Evolutionary conservation across 352 stramenopile genomes (phyloP).

Genomic region (Pythium scleroteichum): DNA sequence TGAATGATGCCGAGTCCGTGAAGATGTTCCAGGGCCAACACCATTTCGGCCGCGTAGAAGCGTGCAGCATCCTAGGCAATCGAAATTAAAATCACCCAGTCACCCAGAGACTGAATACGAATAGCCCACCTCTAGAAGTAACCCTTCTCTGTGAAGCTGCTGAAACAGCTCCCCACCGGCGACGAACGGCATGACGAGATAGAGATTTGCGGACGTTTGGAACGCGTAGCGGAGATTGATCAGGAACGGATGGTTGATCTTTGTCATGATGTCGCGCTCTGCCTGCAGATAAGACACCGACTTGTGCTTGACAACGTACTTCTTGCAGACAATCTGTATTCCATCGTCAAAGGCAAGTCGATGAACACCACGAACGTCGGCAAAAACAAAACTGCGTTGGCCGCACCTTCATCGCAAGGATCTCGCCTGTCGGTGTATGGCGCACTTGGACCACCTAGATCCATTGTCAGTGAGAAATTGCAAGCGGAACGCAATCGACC

Average conservation of each 20-base stretch:
- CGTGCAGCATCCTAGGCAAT: conserved; percentile 50
- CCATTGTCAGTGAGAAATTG: background rate
- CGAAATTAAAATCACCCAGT: background rate
- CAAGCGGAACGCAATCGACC: background rate
- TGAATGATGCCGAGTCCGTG: conserved; percentile 81
- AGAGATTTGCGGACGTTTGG: conserved; percentile 80
- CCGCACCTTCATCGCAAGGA: conserved; percentile 81
- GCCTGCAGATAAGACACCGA: conserved; percentile 76
- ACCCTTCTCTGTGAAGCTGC: conserved; percentile 37
- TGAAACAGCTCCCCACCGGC: conserved; percentile 50
- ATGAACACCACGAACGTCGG: background rate
- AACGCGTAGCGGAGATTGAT: conserved; percentile 82
- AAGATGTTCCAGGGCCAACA: conserved; percentile 77
- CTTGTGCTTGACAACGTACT: conserved; percentile 87
- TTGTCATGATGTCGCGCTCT: conserved; percentile 87
- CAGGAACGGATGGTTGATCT: conserved; percentile 85
- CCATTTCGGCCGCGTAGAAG: conserved; percentile 86
- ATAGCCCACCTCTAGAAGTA: conserved; percentile 36
- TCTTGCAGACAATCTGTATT: conserved; percentile 76
- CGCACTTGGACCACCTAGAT: conserved; percentile 79
- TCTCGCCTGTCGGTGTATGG: conserved; percentile 67
- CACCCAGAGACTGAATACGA: background rate
- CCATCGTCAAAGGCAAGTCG: background rate
- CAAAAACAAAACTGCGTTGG: background rate
- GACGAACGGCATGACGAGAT: conserved; percentile 75